Evolutionary conservation across 129 eudicot species (phyloP), one percentile per base, ranked within the genome.

Genomic region (Rutidosis leptorrhynchoides): DNA sequence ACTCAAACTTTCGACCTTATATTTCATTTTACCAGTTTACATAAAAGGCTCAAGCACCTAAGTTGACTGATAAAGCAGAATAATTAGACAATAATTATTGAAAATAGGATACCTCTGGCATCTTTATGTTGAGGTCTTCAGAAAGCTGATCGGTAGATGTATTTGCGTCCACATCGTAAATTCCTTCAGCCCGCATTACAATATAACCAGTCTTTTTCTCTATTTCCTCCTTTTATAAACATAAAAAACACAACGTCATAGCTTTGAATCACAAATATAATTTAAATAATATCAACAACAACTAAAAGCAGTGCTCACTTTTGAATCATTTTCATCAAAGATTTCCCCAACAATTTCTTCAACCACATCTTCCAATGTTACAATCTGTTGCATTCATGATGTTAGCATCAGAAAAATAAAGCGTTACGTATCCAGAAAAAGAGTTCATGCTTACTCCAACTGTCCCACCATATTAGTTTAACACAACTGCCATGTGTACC

Each of bases 401-500:
- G 21, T 10, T 8, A 52, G 58, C 21, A 52, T 52, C 52, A 74
- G 1, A 19, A 4, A 59, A 60, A 74, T 32, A 52, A 14, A 6
- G 52, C 28, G 15, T 49, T 29, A 7, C 32, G 27, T 43, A 54
- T 21, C 25, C 42, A 30, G 35, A 57, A 61, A 19, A 30, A 56
- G 25, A 59, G 69, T 35, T 29, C 57, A 51, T 46, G 79, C 98
- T 12, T 85, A 92, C 98, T 72, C 98, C 98, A 58, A 92, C 72
- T 14, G 98, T 92, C 72, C 98, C 98, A 15, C 98, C 98, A 42
- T 92, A 92, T 78, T 92, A 96, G 14, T 92, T 92, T 0, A 92
- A 83, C 54, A 92, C 98, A 76, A 92, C 90, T 55, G 98, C n/a
- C n/a, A n/a, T n/a, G n/a, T n/a, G n/a, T n/a, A n/a, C n/a, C n/a